Percentiles rank a stretch among this genome's conserved stretches.
Conservation (phyloP, 306 rosid genomes). For the Boehmeria nivea region DNA sequence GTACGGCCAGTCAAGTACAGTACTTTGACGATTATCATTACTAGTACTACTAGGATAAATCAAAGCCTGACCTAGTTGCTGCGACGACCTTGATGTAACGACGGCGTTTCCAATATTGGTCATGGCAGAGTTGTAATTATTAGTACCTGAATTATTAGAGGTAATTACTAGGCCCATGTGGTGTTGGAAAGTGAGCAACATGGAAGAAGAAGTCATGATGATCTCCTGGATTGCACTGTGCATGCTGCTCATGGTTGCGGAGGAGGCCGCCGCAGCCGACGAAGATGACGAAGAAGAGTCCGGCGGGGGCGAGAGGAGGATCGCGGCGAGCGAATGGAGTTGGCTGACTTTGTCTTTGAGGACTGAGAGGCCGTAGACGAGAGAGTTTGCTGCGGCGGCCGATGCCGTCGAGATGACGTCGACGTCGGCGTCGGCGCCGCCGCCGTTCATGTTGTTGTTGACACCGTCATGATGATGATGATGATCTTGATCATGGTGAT, state of each 20-base stretch:
- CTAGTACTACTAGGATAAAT: not conserved
- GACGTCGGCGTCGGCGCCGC: not conserved
- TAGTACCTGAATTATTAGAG: conserved; percentile 33
- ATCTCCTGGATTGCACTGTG: conserved; percentile 65
- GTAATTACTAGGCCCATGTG: conserved; percentile 40
- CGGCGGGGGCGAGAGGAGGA: conserved; percentile 38
- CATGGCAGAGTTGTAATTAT: not conserved
- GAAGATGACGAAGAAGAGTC: conserved; percentile 1
- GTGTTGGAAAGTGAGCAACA: conserved; percentile 69
- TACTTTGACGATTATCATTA: not conserved
- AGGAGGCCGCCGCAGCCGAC: conserved; percentile 26
- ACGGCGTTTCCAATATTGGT: not conserved
- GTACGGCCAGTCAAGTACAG: not conserved
- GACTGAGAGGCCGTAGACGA: conserved; percentile 55
- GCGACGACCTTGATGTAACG: not conserved
- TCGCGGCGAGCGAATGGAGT: conserved; percentile 42
- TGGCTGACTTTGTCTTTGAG: conserved; percentile 65
- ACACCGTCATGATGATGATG: not conserved
- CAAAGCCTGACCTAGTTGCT: not conserved
- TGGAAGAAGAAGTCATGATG: conserved; percentile 63
- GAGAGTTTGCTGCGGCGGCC: conserved; percentile 32
- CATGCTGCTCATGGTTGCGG: conserved; percentile 50
- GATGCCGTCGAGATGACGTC: too few species aligned
- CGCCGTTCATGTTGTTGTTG: too few species aligned
- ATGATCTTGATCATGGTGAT: conserved; percentile 5